Conservation (phyloP, 2,329 filamentous ascomycete species). For the Xylariaceae sp. region DNA sequence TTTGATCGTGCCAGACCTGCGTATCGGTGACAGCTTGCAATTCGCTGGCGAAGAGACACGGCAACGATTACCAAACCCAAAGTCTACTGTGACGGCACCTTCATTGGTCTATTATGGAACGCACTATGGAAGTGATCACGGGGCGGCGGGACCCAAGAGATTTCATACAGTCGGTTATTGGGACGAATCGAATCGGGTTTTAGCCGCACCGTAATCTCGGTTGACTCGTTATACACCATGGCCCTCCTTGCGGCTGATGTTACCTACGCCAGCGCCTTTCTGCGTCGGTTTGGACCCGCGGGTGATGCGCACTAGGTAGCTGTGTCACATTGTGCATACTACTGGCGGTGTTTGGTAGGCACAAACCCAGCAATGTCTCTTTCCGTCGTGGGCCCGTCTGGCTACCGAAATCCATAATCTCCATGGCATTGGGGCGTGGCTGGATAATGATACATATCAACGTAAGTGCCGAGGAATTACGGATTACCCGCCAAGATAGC, state of each 20-base stretch:
- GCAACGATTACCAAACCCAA: no score
- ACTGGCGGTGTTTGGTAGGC: background rate
- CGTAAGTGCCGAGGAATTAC: background rate
- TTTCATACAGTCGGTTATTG: constrained; percentile 11
- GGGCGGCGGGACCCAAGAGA: background rate
- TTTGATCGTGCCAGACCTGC: background rate
- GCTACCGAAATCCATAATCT: background rate
- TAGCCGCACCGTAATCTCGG: constrained; percentile 15
- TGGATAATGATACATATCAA: background rate
- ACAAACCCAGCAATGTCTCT: constrained; percentile 1
- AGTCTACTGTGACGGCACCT: background rate
- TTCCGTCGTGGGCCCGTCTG: background rate
- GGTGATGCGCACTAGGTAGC: background rate
- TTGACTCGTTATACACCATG: constrained; percentile 11
- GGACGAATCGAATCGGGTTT: constrained; percentile 11
- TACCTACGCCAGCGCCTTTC: background rate
- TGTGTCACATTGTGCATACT: constrained; percentile 4
- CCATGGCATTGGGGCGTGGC: background rate
- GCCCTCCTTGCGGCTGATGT: constrained; percentile 7
- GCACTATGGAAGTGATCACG: background rate
- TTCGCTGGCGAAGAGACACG: background rate
- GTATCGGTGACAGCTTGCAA: background rate
- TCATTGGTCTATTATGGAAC: background rate
- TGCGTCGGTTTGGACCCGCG: constrained; percentile 1
- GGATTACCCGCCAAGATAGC: background rate